These are phyloP conservation scores for Hyphopichia wangnamkhiaoensis DNA, from an alignment of 1,139 yeast genomes.

Conservation along the genomic window DNA sequence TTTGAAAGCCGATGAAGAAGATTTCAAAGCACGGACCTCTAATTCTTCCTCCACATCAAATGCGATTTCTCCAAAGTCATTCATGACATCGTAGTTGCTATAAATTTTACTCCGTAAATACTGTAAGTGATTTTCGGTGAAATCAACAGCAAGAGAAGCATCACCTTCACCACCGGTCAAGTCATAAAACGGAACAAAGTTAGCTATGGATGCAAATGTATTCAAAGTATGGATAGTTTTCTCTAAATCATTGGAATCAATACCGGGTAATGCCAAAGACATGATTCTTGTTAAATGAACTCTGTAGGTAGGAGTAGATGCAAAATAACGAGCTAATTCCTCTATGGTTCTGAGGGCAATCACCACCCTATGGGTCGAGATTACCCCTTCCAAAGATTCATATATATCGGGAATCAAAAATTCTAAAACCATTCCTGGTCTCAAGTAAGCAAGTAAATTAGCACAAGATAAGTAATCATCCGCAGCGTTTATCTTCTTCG, in stretches of 20 bases:
- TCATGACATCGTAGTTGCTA: slow-evolving; percentile 7
- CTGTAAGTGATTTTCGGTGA: slow-evolving; percentile 64
- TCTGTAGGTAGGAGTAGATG: slow-evolving; percentile 63
- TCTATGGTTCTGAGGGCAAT: slow-evolving; percentile 72
- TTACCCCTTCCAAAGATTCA: slow-evolving; percentile 78
- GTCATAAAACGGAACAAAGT: slow-evolving; percentile 71
- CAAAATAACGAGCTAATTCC: slow-evolving; percentile 67
- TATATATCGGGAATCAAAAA: slow-evolving; percentile 72
- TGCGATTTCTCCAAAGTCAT: slow-evolving; percentile 8
- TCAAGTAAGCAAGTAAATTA: slow-evolving; percentile 62
- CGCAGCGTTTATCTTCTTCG: slow-evolving; percentile 62
- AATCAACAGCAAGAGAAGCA: slow-evolving; percentile 65
- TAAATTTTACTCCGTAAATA: slow-evolving; percentile 43
- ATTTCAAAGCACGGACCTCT: slow-evolving; percentile 60
- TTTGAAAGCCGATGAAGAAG: slow-evolving; percentile 74
- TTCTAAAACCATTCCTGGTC: slow-evolving; percentile 65
- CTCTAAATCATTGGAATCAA: slow-evolving; percentile 83
- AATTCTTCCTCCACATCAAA: slow-evolving; percentile 40
- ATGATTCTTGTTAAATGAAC: slow-evolving; percentile 78
- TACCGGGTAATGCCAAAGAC: slow-evolving; percentile 72
- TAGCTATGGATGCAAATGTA: slow-evolving; percentile 69
- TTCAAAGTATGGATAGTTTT: slow-evolving; percentile 73
- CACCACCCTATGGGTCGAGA: slow-evolving; percentile 78
- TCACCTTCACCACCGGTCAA: slow-evolving; percentile 47
- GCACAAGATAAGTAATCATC: slow-evolving; percentile 63